Evolutionary conservation across 1,284 basidiomycete genomes (phyloP), one percentile per base, ranked within the genome.

Genomic region (Sporisorium iseilematis-ciliati): DNA sequence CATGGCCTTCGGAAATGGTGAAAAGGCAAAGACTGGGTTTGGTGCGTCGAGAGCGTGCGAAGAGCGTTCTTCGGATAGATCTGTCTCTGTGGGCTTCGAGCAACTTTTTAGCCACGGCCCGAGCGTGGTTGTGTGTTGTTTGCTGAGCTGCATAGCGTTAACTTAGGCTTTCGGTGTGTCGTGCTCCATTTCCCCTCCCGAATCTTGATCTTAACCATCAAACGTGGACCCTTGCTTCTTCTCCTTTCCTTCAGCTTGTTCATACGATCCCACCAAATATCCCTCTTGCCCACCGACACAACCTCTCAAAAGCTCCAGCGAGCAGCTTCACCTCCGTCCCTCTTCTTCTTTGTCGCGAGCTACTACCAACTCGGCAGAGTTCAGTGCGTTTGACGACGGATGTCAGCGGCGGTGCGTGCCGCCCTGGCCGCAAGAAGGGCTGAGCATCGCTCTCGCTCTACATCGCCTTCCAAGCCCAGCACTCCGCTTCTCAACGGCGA

Each of bases 401-500:
- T 81, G 79, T 81, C 79, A 41, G 79, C 68, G 43, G 75, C 75
- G 38, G 71, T 81, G 35, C 70, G 71, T 29, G 79, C 79, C 66
- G 79, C 79, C 35, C 56, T 80, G 51, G 73, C 77, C 50, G 79
- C 68, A 7, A 69, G 70, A 62, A 35, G 75, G 53, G 75, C 75
- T 41, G 75, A 65, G 45, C 60, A 58, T 40, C 66, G 77, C 43
- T 68, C 69, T 10, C 63, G 65, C 49, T 73, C 73, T 26, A 10
- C 40, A 20, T 75, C 75, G 12, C 66, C 75, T 35, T 59, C 75
- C 60, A 72, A 78, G 35, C 54, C 53, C 12, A 59, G 43, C 38
- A 35, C 46, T 21, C 14, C 54, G 2, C 51, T 57, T 18, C 58
- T 61, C 8, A 51, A 52, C 43, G 65, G 21, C 12, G 54, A 66